Percentiles rank a stretch among this genome's conserved stretches.
phyloP scores from a whole-genome alignment of 257 asterid species.

The Solanum sejunctum region DNA sequence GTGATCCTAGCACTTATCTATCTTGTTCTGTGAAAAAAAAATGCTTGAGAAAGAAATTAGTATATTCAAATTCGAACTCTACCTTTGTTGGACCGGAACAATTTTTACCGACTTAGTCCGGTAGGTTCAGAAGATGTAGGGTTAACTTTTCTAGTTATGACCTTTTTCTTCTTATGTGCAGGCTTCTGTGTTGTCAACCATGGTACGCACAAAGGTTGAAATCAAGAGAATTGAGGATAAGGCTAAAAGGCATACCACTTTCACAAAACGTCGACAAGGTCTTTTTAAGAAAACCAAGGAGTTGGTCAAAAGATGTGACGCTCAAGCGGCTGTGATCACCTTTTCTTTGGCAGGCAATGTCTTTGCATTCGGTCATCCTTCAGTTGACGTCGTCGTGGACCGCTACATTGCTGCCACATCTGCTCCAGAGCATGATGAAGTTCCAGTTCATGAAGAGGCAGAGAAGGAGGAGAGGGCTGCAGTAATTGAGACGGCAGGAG shows the following conservation, averaged over 20 bases:
- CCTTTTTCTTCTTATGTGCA: neutral
- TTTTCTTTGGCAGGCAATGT: conserved; percentile 30
- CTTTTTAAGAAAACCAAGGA: conserved; percentile 25
- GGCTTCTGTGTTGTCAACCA: neutral
- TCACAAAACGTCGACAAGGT: conserved; percentile 42
- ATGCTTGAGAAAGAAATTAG: neutral
- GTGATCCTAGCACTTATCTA: neutral
- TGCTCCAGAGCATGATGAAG: neutral
- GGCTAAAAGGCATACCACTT: conserved; percentile 30
- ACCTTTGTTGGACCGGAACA: neutral
- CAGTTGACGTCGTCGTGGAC: conserved; percentile 6
- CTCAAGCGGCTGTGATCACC: conserved; percentile 17
- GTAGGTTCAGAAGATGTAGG: neutral
- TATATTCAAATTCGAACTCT: neutral
- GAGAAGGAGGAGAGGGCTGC: neutral
- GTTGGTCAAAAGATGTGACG: conserved; percentile 3
- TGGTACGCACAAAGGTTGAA: conserved; percentile 21
- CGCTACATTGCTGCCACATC: conserved; percentile 7
- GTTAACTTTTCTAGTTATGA: neutral
- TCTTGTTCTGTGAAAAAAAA: neutral
- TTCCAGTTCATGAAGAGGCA: neutral
- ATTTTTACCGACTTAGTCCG: neutral
- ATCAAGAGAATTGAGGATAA: conserved; percentile 27
- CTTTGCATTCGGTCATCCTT: conserved; percentile 23
- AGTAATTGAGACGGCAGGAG: neutral